phyloP scores from a whole-genome alignment of 1,284 basidiomycete genomes.

The Moesziomyces globuligerus region DNA sequence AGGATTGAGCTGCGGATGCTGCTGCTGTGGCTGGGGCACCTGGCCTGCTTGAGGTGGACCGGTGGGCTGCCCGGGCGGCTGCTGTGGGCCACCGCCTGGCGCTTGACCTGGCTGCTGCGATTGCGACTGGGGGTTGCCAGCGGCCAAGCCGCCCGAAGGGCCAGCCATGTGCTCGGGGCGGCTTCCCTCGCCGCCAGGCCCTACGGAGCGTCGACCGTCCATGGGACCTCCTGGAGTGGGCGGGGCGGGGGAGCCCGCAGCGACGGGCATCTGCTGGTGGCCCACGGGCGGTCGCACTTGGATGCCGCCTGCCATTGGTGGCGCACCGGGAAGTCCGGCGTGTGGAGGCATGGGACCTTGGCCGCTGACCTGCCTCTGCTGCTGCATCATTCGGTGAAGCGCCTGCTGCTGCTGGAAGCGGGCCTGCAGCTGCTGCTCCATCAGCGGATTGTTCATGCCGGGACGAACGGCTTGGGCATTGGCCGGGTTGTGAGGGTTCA shows the following conservation, averaged over 20 bases:
- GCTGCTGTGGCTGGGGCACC: constrained; percentile 25
- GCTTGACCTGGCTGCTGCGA: constrained; percentile 28
- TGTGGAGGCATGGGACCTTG: constrained; percentile 15
- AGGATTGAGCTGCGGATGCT: constrained; percentile 53
- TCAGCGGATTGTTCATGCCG: constrained; percentile 37
- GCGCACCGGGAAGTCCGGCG: constrained; percentile 22
- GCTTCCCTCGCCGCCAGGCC: constrained; percentile 28
- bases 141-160: constrained; percentile 20
- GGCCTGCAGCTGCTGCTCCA: constrained; percentile 57
- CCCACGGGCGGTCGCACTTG: constrained; percentile 43
- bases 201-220: constrained; percentile 45
- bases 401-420: constrained; percentile 56
- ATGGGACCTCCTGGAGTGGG: constrained; percentile 36
- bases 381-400: constrained; percentile 54
- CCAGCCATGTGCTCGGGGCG: constrained; percentile 41
- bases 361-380: constrained; percentile 41
- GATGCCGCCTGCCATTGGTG: constrained; percentile 32
- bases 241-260: constrained; percentile 33
- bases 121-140: constrained; percentile 22
- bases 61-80: constrained; percentile 22
- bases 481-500: constrained; percentile 50
- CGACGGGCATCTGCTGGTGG: constrained; percentile 36
- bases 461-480: constrained; percentile 42
- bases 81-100: constrained; percentile 21
- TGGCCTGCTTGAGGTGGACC: constrained; percentile 25